Base-by-base conservation (phyloP, 2,329 filamentous ascomycete species). In the Podosphaera aphanis region DNA sequence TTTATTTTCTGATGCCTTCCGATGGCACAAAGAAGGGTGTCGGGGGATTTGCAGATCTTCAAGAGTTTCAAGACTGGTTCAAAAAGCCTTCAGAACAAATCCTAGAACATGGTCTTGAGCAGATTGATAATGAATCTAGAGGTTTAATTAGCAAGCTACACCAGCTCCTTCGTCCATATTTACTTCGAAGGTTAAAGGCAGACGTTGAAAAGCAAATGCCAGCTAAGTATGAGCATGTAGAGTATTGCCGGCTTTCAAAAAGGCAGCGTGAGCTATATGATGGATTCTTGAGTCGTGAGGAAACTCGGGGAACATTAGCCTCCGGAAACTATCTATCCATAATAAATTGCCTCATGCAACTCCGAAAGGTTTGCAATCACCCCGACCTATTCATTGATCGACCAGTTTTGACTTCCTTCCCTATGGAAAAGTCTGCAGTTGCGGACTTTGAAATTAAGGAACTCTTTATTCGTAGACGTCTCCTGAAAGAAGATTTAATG, bases 191-290 rank as follows among this genome's bases (percentile, higher is more conserved):
- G 47, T 66, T 98, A 47, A 98, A 98, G 63, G 82, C 84, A 39
- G 90, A 98, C 57, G 90, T 98, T 5, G 92, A 98, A 64, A 94
- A 95, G 64, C 90, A 98, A 60, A 93, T 98, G 83, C 90, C 92
- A 0, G 86, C 76, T 49, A 98, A 98, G 61, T 93, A 93, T 57
- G 92, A 98, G 61, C 86, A 94, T 57, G 85, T 98, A 18, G 83
- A 95, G 51, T 86, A 93, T 57, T 98, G 90, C 61, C 81, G 88
- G 39, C 68, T 98, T 3, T 95, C 88, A 5, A 94, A 95, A 60
- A 78, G 90, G 20, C 90, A 98, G 59, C 77, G 90, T 38, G 90
- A 93, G 62, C 66, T 98, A 7, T 98, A 98, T 57, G 90, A 98
- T 62, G 88, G 88, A 1, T 98, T 95, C 62, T 76, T 98, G 64